Evolutionary conservation across 2,329 filamentous ascomycete species (phyloP), one percentile per base, ranked within the genome.

Genomic region (Pseudogymnoascus sp.): DNA sequence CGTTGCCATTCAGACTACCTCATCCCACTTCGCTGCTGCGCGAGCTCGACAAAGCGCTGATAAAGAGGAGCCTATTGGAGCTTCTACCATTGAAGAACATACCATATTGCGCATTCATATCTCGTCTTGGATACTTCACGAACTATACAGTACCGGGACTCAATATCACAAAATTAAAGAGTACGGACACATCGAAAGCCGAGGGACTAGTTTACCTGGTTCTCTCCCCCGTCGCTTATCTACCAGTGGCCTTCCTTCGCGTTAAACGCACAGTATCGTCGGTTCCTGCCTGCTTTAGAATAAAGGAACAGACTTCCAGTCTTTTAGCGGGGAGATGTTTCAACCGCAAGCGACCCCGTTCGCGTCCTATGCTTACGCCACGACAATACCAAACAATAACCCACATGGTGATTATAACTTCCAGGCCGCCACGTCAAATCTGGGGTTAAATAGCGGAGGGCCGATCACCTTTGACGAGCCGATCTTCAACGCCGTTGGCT

Each of bases 401-500:
- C 59, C 37, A 38, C 37, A 60, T 41, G 33, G 37, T 26, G 37
- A 60, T 19, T 60, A 60, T 6, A 60, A 26, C 59, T 60, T 38
- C 33, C 33, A 41, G 3, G 24, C 59, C 4, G 8, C 59, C 16
- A 38, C 59, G 14, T 24, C 59, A 10, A 40, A 37, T 38, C 2
- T 26, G 33, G 19, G n/a, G 19, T 31, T 43, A 26, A 46, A 61
- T 11, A 38, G 31, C 14, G 60, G 60, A 33, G 62, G 60, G 28
- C 7, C 61, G 33, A 65, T 63, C 31, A 43, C 56, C 22, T 63
- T 61, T 33, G 61, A 63, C 41, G 60, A 65, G 35, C 61, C 62
- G 24, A 26, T 59, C 11, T 63, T 61, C 56, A 56, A 35, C 26
- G 14, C 31, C 16, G n/a, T 43, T 35, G 35, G 46, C 56, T 63